Base-by-base conservation (phyloP, 768 basidiomycete species). In the Collybiopsis luxurians region DNA sequence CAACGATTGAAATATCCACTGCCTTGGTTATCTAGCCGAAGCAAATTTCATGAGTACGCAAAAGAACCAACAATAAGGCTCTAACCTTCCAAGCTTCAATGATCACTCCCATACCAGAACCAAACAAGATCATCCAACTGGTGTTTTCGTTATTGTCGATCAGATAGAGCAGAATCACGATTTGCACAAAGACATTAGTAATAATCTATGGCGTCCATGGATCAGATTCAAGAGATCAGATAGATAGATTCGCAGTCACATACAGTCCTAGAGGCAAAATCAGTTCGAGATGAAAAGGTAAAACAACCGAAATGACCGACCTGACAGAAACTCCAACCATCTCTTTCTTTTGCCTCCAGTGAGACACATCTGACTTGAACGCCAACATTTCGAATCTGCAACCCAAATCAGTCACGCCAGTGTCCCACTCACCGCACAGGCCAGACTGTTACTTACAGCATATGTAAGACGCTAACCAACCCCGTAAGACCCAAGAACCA, bases 71-170 rank as follows among this genome's bases (percentile, higher is more conserved):
- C 57, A 51, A 44, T 56, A 54, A 62, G 21, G 43, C 36, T 75
- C n/a, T 34, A 11, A 85, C 89, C 87, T 98, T 98, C 95, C 95
- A 98, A 2, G 92, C 94, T 72, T 98, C 96, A 56, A 93, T 84
- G 28, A 91, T 63, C 42, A 91, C 81, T 42, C 92, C 90, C 69
- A 85, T 81, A 10, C 90, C 92, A 55, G 90, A 92, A 3, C 90
- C 87, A 70, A 94, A 81, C 24, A 98, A 80, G 70, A 98, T 98
- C 92, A 98, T 98, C 89, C 92, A 96, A 65, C 89, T 93, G 28
- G 96, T 99, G 69, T 98, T 91, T 53, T 92, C 87, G 63, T 91
- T 92, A 69, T 95, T 95, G 74, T 97, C 95, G 64, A 95, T 86
- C 63, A 98, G 87, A 73, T 97, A 98, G 19, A 98, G 79, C 30